Conservation (phyloP, 371 early-diverging fungal species). For the Mucor circinelloides region DNA sequence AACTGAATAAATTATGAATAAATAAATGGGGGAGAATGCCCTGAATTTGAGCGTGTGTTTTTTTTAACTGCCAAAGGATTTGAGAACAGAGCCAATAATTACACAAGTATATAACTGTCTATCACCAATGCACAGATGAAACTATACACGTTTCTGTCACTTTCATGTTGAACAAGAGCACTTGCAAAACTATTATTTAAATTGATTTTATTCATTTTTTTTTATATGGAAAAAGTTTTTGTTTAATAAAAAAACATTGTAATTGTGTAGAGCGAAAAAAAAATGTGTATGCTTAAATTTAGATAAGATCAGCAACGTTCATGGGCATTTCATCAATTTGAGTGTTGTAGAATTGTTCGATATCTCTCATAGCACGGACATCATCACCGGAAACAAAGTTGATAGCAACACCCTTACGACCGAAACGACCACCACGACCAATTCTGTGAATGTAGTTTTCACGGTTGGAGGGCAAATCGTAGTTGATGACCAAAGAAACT, state of each 20-base stretch:
- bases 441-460: slow-evolving; percentile 99
- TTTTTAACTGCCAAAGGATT: too few species aligned
- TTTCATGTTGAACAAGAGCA: too few species aligned
- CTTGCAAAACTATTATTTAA: not conserved
- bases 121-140: too few species aligned
- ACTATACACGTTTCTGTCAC: too few species aligned
- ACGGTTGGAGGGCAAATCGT: slow-evolving; percentile 96
- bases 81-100: too few species aligned
- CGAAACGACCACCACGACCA: slow-evolving; percentile 99
- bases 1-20: slow-evolving; percentile 6
- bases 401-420: slow-evolving; percentile 99
- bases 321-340: slow-evolving; percentile 96
- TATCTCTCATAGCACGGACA: slow-evolving; percentile 83
- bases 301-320: slow-evolving; percentile 85
- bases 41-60: too few species aligned
- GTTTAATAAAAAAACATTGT: not conserved
- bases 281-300: slow-evolving; percentile 14
- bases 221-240: slow-evolving; percentile 6
- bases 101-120: too few species aligned
- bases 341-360: slow-evolving; percentile 98
- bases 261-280: not conserved
- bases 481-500: slow-evolving; percentile 94
- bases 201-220: slow-evolving; percentile 12
- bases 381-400: slow-evolving; percentile 98
- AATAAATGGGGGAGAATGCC: not conserved